Evolutionary conservation across 1,284 basidiomycete species (phyloP).

Genomic region (Cystobasidium sp.): DNA sequence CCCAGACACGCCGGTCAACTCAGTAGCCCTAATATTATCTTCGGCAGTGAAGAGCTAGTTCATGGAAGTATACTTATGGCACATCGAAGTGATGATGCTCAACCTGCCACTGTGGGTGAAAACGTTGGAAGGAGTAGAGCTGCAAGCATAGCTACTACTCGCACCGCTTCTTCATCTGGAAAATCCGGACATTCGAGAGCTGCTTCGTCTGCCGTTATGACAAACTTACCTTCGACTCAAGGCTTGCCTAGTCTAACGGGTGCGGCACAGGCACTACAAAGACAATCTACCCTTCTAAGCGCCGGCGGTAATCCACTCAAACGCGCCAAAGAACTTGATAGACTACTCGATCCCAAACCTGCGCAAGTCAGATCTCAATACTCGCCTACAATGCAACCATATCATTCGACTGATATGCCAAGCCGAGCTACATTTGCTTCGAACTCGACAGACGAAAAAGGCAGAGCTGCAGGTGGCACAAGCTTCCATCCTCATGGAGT

Average conservation of each 20-base stretch:
- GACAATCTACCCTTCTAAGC: constrained; percentile 48
- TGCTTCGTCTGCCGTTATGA: constrained; percentile 1
- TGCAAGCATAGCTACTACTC: constrained; percentile 7
- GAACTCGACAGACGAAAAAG: constrained; percentile 5
- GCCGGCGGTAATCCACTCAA: constrained; percentile 49
- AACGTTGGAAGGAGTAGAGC: constrained; percentile 13
- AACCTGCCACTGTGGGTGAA: not conserved
- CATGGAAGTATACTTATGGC: constrained; percentile 22
- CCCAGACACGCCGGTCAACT: constrained; percentile 30
- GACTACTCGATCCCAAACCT: constrained; percentile 43
- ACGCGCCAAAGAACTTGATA: constrained; percentile 49
- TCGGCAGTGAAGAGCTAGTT: constrained; percentile 16
- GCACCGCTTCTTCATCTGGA: constrained; percentile 9
- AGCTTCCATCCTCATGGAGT: constrained; percentile 14
- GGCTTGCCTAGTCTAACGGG: constrained; percentile 19
- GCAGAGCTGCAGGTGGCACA: constrained; percentile 11
- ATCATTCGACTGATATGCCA: constrained; percentile 20
- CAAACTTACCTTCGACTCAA: constrained; percentile 11
- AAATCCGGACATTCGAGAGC: constrained; percentile 12
- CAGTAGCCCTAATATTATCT: constrained; percentile 17
- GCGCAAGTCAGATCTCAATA: constrained; percentile 18
- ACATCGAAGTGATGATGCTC: not conserved
- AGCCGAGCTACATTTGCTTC: constrained; percentile 13
- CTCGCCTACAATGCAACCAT: constrained; percentile 15
- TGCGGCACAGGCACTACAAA: constrained; percentile 26